These are phyloP conservation scores for Claviceps pazoutovae DNA, from an alignment of 2,329 filamentous ascomycete genomes.

Conservation along the genomic window DNA sequence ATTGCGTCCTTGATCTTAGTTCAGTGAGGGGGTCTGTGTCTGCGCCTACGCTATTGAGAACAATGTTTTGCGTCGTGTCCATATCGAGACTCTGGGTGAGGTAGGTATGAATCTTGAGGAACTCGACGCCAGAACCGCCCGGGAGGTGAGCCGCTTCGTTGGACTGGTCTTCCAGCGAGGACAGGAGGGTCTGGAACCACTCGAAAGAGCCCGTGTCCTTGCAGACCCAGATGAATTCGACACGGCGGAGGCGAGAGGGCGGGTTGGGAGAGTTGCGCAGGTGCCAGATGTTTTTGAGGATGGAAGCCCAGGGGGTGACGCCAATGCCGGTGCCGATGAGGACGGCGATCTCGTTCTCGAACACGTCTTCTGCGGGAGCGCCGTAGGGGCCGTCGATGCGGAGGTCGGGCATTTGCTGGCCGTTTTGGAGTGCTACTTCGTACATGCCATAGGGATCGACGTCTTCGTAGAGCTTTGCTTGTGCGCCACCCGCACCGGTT, in stretches of 20 bases:
- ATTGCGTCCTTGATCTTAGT: constrained; percentile 79
- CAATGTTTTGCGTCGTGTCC: constrained; percentile 91
- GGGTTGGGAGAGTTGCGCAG: constrained; percentile 81
- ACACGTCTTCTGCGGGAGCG: constrained; percentile 93
- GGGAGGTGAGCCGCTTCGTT: constrained; percentile 52
- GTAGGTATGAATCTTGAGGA: constrained; percentile 95
- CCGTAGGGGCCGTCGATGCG: constrained; percentile 93
- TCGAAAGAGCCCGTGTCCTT: constrained; percentile 92
- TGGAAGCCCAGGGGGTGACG: constrained; percentile 75
- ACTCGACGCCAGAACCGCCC: constrained; percentile 59
- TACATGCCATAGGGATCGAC: constrained; percentile 95
- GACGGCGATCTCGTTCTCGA: constrained; percentile 80
- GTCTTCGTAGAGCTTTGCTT: constrained; percentile 78
- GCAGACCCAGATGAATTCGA: constrained; percentile 99
- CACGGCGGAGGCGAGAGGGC: constrained; percentile 74
- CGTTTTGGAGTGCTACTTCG: constrained; percentile 87
- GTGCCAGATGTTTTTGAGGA: constrained; percentile 97
- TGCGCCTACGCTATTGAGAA: constrained; percentile 84
- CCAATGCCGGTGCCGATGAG: constrained; percentile 79
- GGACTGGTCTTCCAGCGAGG: constrained; percentile 79
- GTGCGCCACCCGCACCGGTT: constrained; percentile 77
- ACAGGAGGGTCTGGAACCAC: constrained; percentile 94
- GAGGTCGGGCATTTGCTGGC: constrained; percentile 78
- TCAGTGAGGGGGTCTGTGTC: constrained; percentile 85
- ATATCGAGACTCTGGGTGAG: constrained; percentile 86